Evolutionary conservation across 192 early-diverging fungal species (phyloP).

Genomic region (Backusella circina): DNA sequence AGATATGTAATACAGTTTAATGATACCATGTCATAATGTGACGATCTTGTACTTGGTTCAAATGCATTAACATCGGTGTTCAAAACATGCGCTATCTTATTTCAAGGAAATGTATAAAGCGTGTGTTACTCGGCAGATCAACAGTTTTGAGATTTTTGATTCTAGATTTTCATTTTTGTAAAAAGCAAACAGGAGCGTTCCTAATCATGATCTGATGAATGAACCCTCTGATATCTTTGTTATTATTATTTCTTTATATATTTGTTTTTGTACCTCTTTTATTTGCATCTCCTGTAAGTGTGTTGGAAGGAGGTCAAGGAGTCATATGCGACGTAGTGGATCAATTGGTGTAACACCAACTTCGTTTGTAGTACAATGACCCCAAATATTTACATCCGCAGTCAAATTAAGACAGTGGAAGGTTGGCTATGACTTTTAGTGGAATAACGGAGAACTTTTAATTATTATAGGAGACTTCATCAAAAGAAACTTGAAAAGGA

Average conservation of each 20-base stretch:
- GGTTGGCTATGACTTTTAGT: not conserved
- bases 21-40: not conserved
- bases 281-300: not conserved
- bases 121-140: not conserved
- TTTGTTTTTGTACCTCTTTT: not conserved
- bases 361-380: not conserved
- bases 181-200: no score
- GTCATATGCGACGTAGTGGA: not conserved
- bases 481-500: not conserved
- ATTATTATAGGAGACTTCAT: not conserved
- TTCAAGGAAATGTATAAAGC: not conserved
- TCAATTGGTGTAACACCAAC: not conserved
- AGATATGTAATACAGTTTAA: not conserved
- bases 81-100: not conserved
- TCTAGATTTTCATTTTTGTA: not conserved
- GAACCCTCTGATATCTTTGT: not conserved
- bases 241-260: not conserved
- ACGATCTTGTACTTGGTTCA: not conserved
- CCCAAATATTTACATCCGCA: not conserved
- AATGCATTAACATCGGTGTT: not conserved
- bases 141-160: not conserved
- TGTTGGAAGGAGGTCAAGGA: not conserved
- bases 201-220: no score
- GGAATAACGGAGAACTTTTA: not conserved
- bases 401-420: not conserved